Evolutionary conservation across 2,329 filamentous ascomycete species (phyloP).

Genomic region (Penicillium digitatum): DNA sequence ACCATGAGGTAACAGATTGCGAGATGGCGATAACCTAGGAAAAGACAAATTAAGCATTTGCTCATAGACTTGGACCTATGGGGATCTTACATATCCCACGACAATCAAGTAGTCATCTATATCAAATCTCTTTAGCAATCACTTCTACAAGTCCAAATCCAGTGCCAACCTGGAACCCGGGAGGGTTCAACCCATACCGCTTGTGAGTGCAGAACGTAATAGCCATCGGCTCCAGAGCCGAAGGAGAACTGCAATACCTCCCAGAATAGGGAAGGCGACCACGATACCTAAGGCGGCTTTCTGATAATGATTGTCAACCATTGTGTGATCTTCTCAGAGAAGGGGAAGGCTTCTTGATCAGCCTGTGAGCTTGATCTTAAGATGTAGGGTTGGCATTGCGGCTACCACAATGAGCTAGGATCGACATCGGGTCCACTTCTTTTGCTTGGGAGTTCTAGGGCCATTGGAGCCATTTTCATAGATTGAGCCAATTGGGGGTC

Average conservation of each 20-base stretch:
- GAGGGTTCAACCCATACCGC: slow-evolving; percentile 13
- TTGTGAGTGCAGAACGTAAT: slow-evolving; percentile 18
- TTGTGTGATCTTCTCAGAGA: slow-evolving; percentile 1
- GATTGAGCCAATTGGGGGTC: background rate
- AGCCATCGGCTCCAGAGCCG: slow-evolving; percentile 27
- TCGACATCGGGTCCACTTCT: background rate
- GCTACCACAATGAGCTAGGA: background rate
- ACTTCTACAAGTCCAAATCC: background rate
- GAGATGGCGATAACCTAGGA: slow-evolving; percentile 19
- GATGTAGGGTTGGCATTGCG: background rate
- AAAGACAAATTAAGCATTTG: background rate
- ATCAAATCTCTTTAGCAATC: background rate
- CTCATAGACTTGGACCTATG: background rate
- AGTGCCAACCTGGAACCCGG: slow-evolving; percentile 2
- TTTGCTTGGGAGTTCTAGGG: background rate
- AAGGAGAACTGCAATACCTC: slow-evolving; percentile 23
- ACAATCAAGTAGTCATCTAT: slow-evolving; percentile 26
- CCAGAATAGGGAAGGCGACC: slow-evolving; percentile 23
- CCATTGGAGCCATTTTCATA: background rate
- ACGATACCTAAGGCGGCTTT: slow-evolving; percentile 23
- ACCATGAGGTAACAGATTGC: slow-evolving; percentile 25
- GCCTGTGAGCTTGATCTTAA: background rate
- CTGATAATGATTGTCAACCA: slow-evolving; percentile 25
- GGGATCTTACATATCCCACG: slow-evolving; percentile 20
- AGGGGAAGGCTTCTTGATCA: background rate